phyloP scores from a whole-genome alignment of 495 filamentous ascomycete genomes.

The Jackrogersella minutella region DNA sequence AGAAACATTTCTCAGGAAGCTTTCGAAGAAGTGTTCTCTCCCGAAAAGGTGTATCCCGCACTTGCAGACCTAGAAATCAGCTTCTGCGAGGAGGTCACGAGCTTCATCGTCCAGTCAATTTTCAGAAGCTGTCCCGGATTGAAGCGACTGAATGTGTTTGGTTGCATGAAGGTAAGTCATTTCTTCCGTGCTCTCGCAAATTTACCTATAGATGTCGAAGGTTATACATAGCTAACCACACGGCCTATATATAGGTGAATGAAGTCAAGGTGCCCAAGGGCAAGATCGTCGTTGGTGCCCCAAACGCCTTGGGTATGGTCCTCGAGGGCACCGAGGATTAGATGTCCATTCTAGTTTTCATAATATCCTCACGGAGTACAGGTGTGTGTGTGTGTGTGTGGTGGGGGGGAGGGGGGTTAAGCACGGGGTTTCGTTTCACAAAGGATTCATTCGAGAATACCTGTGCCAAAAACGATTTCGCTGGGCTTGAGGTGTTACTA shows the following conservation, averaged over 20 bases:
- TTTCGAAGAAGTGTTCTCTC: constrained; percentile 74
- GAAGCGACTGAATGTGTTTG: constrained; percentile 79
- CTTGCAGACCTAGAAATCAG: constrained; percentile 77
- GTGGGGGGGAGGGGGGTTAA: no score
- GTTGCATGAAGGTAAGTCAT: constrained; percentile 69
- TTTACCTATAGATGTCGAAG: background rate
- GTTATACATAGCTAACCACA: constrained; percentile 27
- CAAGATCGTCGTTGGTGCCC: constrained; percentile 79
- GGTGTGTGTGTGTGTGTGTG: no score
- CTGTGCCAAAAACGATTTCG: background rate
- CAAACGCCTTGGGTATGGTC: constrained; percentile 68
- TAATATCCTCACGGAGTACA: background rate
- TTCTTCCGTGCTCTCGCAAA: no score
- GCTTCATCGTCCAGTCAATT: constrained; percentile 74
- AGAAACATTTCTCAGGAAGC: constrained; percentile 74
- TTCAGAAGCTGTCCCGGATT: constrained; percentile 78
- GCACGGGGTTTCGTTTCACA: background rate
- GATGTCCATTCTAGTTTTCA: background rate
- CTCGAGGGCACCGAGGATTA: constrained; percentile 55
- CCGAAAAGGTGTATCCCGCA: constrained; percentile 65
- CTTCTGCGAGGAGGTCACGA: constrained; percentile 78
- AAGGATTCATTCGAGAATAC: background rate
- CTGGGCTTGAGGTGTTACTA: no score
- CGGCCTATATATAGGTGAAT: constrained; percentile 52
- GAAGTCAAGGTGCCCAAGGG: constrained; percentile 75